Evolutionary conservation across 192 early-diverging fungal genomes (phyloP), one percentile per base, ranked within the genome.

Genomic region (Entomortierella parvispora): DNA sequence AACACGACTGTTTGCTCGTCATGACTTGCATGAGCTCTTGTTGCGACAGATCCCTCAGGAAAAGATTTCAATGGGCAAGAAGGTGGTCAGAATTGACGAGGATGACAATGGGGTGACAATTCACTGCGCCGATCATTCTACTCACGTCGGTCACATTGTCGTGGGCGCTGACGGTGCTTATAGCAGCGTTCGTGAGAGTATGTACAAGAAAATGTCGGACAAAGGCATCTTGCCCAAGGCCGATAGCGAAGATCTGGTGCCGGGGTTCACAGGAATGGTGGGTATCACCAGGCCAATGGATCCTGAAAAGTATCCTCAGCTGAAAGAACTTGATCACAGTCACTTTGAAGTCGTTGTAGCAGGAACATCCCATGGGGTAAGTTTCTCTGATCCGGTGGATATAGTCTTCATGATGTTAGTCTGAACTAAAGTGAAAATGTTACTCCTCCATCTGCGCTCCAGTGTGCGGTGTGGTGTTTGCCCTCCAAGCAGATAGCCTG

Each of bases 41-140:
- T 23, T 32, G 11, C 4, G 25, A 2, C 37, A 25, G n/a, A 40
- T 58, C 14, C 57, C 57, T 23, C 18, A 4, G 3, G 15, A 44
- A 31, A 58, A 58, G 40, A 58, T 58, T 25, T 42, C 34, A 23
- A 20, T 58, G 18, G 4, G 42, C 32, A 58, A 58, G 15, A 58
- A 58, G 42, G 42, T 58, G 3, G 2, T 58, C 3, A 9, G 9
- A 1, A 25, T 34, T 1, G 28, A 44, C 7, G 57, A 58, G 9
- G 8, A 43, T 22, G 40, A 26, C 28, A 20, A 44, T 14, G 43
- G 22, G 23, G 57, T 58, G 2, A 44, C 42, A 42, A 29, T 58
- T 44, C 28, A 58, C 23, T 58, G 57, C 17, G 34, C 57, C 15
- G 57, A 58, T 40, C 9, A 25, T 25, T 42, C 57, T 2, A 25